Evolutionary conservation across 352 stramenopile genomes (phyloP).

Genomic region (Globisporangium emineosum): DNA sequence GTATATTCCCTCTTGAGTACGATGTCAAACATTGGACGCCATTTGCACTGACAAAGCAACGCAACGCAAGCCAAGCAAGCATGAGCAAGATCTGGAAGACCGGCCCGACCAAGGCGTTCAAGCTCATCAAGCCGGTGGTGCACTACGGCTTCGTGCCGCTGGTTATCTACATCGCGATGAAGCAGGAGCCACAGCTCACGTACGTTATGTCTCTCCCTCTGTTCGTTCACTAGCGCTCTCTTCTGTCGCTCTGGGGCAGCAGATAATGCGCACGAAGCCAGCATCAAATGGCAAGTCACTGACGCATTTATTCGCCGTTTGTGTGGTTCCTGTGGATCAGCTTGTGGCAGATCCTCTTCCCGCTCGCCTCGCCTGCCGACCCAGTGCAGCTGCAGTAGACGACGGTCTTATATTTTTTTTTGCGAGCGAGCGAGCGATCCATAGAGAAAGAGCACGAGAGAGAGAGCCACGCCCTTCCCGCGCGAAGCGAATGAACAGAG

Average conservation of each 20-base stretch:
- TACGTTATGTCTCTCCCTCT: conserved; percentile 24
- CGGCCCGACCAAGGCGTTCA: conserved; percentile 70
- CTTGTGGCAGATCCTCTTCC: conserved; percentile 73
- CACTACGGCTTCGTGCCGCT: conserved; percentile 81
- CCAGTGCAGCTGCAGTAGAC: conserved; percentile 40
- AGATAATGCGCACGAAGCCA: not conserved
- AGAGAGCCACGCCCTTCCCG: not conserved
- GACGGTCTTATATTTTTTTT: not conserved
- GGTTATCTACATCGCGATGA: conserved; percentile 74
- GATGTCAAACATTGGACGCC: not conserved
- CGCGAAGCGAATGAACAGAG: not conserved
- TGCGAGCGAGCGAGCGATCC: not conserved
- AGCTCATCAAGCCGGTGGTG: conserved; percentile 82
- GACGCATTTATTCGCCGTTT: conserved; percentile 4
- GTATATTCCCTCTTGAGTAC: not conserved
- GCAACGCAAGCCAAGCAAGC: conserved; percentile 22
- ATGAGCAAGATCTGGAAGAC: conserved; percentile 78
- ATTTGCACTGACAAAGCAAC: not conserved
- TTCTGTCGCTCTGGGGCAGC: too few species aligned
- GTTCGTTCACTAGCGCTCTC: too few species aligned
- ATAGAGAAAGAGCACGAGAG: not conserved
- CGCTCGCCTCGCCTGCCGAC: conserved; percentile 61
- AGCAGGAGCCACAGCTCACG: conserved; percentile 74
- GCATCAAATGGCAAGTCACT: too few species aligned
- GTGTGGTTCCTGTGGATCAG: conserved; percentile 18